Evolutionary conservation across 2,329 filamentous ascomycete genomes (phyloP).

Genomic region (Trichoderma afroharzianum): DNA sequence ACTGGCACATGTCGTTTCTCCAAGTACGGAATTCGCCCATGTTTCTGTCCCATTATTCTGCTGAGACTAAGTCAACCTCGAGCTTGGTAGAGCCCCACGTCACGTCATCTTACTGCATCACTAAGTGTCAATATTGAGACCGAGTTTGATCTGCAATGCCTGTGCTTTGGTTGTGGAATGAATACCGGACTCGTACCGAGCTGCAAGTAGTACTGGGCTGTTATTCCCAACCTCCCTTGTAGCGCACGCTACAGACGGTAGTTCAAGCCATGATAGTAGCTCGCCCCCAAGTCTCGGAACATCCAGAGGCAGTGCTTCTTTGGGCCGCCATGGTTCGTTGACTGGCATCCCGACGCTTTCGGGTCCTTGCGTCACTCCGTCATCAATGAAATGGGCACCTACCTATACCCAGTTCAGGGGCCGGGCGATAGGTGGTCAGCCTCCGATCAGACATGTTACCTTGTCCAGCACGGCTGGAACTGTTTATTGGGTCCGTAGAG

Average conservation of each 20-base stretch:
- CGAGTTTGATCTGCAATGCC: not conserved
- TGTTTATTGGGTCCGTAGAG: not conserved
- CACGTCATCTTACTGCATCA: constrained; percentile 8
- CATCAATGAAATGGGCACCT: not conserved
- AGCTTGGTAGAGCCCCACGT: not conserved
- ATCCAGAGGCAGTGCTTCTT: not conserved
- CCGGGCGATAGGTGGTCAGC: constrained; percentile 1
- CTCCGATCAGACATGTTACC: not conserved
- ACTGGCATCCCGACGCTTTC: not conserved
- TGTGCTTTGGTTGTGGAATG: not conserved
- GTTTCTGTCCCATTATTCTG: not conserved
- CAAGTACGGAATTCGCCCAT: not conserved
- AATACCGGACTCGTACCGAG: not conserved
- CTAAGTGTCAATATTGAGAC: not conserved
- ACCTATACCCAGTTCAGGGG: constrained; percentile 12
- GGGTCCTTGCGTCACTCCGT: constrained; percentile 17
- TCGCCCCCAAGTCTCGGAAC: not conserved
- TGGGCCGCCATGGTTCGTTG: not conserved
- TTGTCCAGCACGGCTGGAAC: not conserved
- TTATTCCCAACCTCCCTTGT: not conserved
- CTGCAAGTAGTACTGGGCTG: not conserved
- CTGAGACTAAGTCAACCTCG: not conserved
- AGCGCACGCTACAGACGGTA: not conserved
- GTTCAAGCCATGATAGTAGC: not conserved
- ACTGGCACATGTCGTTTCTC: not conserved